A percentile compares a stretch with the other conserved stretches of the same genome.
These are phyloP conservation scores for Coemansia sp. DNA, from an alignment of 192 early-diverging fungal species.

Conservation along the genomic window DNA sequence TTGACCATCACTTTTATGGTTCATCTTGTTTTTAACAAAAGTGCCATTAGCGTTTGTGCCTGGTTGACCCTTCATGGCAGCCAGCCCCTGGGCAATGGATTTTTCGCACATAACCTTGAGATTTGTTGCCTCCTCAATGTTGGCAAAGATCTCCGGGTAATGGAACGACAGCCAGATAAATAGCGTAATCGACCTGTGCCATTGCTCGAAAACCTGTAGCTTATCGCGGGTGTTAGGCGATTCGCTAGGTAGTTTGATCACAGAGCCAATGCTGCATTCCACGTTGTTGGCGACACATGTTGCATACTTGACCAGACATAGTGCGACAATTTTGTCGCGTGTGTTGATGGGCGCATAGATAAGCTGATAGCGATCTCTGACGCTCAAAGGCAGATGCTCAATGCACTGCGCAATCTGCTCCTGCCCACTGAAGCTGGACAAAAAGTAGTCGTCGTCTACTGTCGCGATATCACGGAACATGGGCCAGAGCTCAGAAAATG, in stretches of 20 bases:
- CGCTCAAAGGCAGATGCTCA: conserved; percentile 59
- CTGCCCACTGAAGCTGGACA: conserved; percentile 72
- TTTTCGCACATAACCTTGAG: conserved; percentile 59
- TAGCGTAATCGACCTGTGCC: conserved; percentile 75
- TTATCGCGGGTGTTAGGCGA: conserved; percentile 31
- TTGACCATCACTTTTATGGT: too few relatives aligned
- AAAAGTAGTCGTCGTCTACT: conserved; percentile 70
- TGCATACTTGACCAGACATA: conserved; percentile 30
- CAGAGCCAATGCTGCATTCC: conserved; percentile 54
- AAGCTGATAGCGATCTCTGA: conserved; percentile 75
- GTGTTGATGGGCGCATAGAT: conserved; percentile 65
- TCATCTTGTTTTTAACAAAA: too few relatives aligned
- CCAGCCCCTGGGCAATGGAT: conserved; percentile 54
- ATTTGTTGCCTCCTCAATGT: conserved; percentile 47
- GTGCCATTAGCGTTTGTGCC: too few relatives aligned
- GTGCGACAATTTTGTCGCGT: conserved; percentile 24
- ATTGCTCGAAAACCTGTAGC: conserved; percentile 64
- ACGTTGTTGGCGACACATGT: conserved; percentile 22
- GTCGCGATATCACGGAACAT: conserved; percentile 73
- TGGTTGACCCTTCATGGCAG: background rate
- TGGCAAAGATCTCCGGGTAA: conserved; percentile 63
- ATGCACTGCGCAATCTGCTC: conserved; percentile 67
- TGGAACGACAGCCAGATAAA: conserved; percentile 85
- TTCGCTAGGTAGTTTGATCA: conserved; percentile 55
- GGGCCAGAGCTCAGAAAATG: conserved; percentile 66